These are phyloP conservation scores for Leptographium wingfieldii DNA, from an alignment of 2,329 filamentous ascomycete genomes.

Conservation along the genomic window DNA sequence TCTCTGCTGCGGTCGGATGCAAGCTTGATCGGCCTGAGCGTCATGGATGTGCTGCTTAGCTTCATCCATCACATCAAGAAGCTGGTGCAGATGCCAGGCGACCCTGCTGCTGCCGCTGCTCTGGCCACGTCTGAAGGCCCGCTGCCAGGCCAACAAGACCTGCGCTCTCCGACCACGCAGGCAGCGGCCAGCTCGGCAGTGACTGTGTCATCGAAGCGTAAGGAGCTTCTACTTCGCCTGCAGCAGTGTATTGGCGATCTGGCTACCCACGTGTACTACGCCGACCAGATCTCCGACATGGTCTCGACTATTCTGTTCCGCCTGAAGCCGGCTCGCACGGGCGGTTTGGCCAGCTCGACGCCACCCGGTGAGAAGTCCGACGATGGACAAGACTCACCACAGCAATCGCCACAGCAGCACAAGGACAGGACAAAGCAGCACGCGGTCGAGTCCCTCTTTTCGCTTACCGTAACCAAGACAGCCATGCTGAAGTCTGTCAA, in stretches of 20 bases:
- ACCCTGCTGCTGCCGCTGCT: slow-evolving; percentile 16
- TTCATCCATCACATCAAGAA: slow-evolving; percentile 73
- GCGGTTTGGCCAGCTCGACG: slow-evolving; percentile 28
- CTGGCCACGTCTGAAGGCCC: slow-evolving; percentile 4
- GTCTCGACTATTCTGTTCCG: slow-evolving; percentile 66
- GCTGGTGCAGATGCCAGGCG: slow-evolving; percentile 52
- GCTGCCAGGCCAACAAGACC: slow-evolving; percentile 17
- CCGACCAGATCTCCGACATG: slow-evolving; percentile 93
- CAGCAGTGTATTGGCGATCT: slow-evolving; percentile 80
- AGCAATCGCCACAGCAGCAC: slow-evolving; percentile 26
- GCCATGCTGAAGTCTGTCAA: slow-evolving; percentile 69
- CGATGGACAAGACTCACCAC: slow-evolving; percentile 29
- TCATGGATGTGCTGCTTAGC: slow-evolving; percentile 86
- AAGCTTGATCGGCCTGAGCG: slow-evolving; percentile 88
- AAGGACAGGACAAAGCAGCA: slow-evolving; percentile 14
- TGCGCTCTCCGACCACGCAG: slow-evolving; percentile 14
- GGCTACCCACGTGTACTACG: slow-evolving; percentile 92
- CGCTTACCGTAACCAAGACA: slow-evolving; percentile 41
- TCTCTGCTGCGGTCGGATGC: slow-evolving; percentile 76
- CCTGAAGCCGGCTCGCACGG: slow-evolving; percentile 51
- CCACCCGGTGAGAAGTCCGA: slow-evolving; percentile 37
- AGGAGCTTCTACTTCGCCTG: slow-evolving; percentile 55
- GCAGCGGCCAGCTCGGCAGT: slow-evolving; percentile 23
- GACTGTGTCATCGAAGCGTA: slow-evolving; percentile 33
- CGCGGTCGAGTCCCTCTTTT: slow-evolving; percentile 38